Conservation (phyloP, 345 rosid genomes). For the Streptanthus diversifolius region DNA sequence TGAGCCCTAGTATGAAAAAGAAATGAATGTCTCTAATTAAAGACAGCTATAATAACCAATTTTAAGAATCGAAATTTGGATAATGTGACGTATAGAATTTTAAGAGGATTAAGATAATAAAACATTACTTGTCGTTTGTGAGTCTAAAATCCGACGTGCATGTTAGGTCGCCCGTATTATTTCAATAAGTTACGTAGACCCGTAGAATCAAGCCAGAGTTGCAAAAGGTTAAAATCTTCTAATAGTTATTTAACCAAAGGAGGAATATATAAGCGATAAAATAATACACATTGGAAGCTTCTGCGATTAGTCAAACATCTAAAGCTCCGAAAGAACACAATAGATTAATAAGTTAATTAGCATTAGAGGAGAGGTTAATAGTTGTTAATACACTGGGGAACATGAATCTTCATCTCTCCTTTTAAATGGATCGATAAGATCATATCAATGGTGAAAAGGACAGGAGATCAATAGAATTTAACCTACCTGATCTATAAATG, state of each 20-base stretch:
- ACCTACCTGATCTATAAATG: constrained; percentile 30
- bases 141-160: constrained; percentile 27
- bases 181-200: constrained; percentile 16
- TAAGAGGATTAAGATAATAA: neutral
- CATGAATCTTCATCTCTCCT: constrained; percentile 11
- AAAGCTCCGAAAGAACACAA: constrained; percentile 24
- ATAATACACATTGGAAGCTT: constrained; percentile 25
- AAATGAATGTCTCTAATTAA: neutral
- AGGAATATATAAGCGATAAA: neutral
- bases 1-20: neutral
- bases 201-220: constrained; percentile 27
- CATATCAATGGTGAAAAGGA: constrained; percentile 31
- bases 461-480: constrained; percentile 31
- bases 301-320: constrained; percentile 24
- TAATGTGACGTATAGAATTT: constrained; percentile 12
- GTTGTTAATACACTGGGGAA: constrained; percentile 24
- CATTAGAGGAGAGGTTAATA: constrained; percentile 14
- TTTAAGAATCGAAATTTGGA: neutral
- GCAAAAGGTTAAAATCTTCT: constrained; percentile 19
- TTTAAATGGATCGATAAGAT: constrained; percentile 30
- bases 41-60: neutral
- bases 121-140: constrained; percentile 13
- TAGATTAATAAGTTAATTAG: constrained; percentile 19
- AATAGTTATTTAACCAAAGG: constrained; percentile 14
- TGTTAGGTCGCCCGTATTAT: constrained; percentile 31